Conservation (phyloP, 257 asterid genomes). For the Striga asiatica region DNA sequence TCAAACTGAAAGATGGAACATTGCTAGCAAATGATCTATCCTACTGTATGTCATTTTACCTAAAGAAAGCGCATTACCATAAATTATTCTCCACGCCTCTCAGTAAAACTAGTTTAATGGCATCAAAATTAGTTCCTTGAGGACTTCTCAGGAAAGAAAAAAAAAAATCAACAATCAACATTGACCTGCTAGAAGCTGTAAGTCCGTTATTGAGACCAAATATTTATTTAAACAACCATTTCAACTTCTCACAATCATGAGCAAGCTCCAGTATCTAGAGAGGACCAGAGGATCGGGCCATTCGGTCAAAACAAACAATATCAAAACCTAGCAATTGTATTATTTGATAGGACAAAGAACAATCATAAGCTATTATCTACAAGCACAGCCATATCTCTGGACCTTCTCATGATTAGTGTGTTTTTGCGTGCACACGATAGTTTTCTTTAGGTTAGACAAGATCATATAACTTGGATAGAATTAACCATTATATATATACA, state of each 20-base stretch:
- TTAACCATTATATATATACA: slow-evolving; percentile 3
- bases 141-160: neutral
- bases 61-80: neutral
- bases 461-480: neutral
- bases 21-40: neutral
- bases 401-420: neutral
- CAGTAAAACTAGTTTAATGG: neutral
- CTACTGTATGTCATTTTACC: neutral
- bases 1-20: neutral
- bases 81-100: neutral
- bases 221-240: neutral
- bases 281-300: neutral
- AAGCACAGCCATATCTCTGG: neutral
- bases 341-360: neutral
- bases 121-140: neutral
- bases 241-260: neutral
- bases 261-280: neutral
- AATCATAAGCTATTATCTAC: neutral
- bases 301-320: neutral
- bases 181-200: neutral
- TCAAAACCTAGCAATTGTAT: too few relatives aligned
- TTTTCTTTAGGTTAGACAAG: neutral
- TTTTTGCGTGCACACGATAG: neutral
- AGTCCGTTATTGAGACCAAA: neutral
- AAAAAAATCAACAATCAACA: neutral